phyloP scores from a whole-genome alignment of 176 grass and related monocot species.

The Leersia perrieri region DNA sequence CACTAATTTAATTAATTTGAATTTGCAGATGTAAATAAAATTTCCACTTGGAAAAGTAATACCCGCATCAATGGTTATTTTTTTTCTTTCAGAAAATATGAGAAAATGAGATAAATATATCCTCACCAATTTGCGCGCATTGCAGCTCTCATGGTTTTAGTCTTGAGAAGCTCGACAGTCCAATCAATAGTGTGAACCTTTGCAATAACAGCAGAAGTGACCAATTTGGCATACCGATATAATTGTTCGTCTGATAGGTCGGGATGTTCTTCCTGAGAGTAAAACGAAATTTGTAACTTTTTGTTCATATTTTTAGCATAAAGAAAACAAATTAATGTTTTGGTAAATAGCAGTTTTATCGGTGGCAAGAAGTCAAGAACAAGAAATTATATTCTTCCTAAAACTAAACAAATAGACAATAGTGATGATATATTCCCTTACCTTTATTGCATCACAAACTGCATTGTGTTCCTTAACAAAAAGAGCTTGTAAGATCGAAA shows the following conservation, averaged over 20 bases:
- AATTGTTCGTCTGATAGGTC: slow-evolving; percentile 44
- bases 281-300: background rate
- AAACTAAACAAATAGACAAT: slow-evolving; percentile 23
- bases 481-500: slow-evolving; percentile 62
- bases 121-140: slow-evolving; percentile 56
- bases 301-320: slow-evolving; percentile 3
- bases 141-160: slow-evolving; percentile 42
- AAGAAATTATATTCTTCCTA: background rate
- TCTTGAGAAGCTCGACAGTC: slow-evolving; percentile 66
- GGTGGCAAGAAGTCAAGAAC: background rate
- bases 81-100: slow-evolving; percentile 16
- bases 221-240: slow-evolving; percentile 48
- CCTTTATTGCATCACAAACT: slow-evolving; percentile 63
- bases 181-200: slow-evolving; percentile 75
- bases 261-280: slow-evolving; percentile 42
- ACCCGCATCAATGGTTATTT: background rate
- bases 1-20: slow-evolving; percentile 27
- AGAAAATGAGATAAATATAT: slow-evolving; percentile 35
- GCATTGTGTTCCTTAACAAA: slow-evolving; percentile 63
- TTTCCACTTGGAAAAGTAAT: slow-evolving; percentile 11
- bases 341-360: slow-evolving; percentile 6
- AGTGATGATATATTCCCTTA: slow-evolving; percentile 6
- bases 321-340: slow-evolving; percentile 16
- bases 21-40: slow-evolving; percentile 32
- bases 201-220: slow-evolving; percentile 63